Evolutionary conservation across 495 filamentous ascomycete genomes (phyloP).

Genomic region (Podospora pseudocomata): DNA sequence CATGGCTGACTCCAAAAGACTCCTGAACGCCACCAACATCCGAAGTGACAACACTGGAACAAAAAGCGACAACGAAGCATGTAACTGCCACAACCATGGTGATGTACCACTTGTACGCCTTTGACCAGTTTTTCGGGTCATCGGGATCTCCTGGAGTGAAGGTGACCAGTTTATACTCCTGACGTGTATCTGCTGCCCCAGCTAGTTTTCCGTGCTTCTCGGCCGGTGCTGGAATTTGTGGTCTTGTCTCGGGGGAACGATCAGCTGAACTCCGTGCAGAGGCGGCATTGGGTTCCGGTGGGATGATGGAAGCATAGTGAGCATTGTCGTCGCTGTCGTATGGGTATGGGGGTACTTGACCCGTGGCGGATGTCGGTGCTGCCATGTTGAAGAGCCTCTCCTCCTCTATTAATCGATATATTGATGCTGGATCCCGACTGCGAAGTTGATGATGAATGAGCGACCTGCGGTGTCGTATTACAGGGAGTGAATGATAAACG

Average conservation of each 20-base stretch:
- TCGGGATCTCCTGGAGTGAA: conserved; percentile 63
- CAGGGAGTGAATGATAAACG: background rate
- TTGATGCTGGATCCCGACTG: background rate
- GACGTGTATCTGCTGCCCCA: conserved; percentile 9
- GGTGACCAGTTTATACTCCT: conserved; percentile 65
- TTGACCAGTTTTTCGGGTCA: conserved; percentile 68
- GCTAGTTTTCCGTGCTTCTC: conserved; percentile 14
- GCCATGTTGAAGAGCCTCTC: background rate
- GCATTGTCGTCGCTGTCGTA: background rate
- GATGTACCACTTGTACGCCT: conserved; percentile 61
- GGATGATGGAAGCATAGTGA: conserved; percentile 8
- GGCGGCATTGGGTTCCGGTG: background rate
- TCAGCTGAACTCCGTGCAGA: background rate
- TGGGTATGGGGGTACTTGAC: background rate
- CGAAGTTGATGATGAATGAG: background rate
- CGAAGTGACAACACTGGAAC: conserved; percentile 63
- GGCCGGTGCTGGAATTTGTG: background rate
- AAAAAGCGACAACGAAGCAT: conserved; percentile 64
- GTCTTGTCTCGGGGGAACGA: background rate
- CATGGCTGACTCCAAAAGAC: conserved; percentile 59
- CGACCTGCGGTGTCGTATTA: background rate
- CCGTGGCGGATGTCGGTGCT: background rate
- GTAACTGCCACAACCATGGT: conserved; percentile 63
- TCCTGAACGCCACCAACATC: conserved; percentile 58
- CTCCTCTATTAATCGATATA: background rate